Conservation (phyloP, 176 grass and related monocot genomes). For the Elaeis guineensis region DNA sequence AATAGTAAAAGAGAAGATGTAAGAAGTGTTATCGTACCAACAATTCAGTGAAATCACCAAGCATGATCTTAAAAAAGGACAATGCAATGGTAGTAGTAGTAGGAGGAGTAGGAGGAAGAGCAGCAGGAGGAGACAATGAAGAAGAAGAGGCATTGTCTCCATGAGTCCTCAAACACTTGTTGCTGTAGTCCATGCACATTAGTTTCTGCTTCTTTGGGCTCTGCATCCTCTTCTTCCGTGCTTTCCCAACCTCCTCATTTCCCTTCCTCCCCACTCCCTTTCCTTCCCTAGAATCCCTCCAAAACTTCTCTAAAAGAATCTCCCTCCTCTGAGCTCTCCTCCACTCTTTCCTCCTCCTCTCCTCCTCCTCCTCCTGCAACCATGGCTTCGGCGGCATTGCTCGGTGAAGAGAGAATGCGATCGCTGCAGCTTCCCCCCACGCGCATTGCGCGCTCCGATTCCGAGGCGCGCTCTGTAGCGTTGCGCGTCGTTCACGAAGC, state of each 20-base stretch:
- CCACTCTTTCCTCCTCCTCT: too few relatives aligned
- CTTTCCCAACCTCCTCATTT: not conserved
- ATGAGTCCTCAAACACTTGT: constrained; percentile 26
- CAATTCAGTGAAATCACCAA: constrained; percentile 43
- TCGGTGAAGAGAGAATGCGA: too few relatives aligned
- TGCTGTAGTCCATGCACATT: constrained; percentile 39
- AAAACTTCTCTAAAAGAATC: not conserved
- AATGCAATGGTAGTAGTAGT: not conserved
- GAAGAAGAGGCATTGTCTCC: constrained; percentile 3
- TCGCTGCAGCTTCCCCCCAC: too few relatives aligned
- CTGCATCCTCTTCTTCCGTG: not conserved
- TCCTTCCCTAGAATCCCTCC: not conserved
- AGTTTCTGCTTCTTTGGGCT: too few relatives aligned
- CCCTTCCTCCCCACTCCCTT: too few relatives aligned
- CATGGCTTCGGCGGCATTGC: too few relatives aligned
- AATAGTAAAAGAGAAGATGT: not conserved
- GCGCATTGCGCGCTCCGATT: too few relatives aligned
- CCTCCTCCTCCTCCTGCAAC: too few relatives aligned
- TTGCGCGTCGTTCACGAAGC: too few relatives aligned
- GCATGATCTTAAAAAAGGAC: constrained; percentile 83
- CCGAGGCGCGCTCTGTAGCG: too few relatives aligned
- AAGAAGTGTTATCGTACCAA: constrained; percentile 24
- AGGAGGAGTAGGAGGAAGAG: not conserved
- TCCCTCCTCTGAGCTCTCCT: not conserved
- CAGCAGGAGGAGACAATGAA: not conserved